Evolutionary conservation across 108 stramenopile genomes (phyloP), one percentile per base, ranked within the genome.

Genomic region (Skeletonema tropicum): DNA sequence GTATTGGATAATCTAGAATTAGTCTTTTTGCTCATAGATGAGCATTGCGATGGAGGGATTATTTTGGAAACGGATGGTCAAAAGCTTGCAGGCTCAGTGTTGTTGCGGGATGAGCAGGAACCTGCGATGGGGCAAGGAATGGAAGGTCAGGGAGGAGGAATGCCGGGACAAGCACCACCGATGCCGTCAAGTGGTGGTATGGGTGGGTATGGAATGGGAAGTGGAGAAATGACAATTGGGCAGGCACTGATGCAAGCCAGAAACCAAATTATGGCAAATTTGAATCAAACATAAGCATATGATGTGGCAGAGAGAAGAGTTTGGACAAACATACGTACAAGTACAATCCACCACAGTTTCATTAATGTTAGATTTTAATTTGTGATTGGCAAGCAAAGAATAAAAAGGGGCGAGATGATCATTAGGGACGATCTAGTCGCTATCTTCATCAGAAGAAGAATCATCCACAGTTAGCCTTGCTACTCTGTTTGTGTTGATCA

Each of bases 21-120:
- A 62, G 93, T 94, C 57, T 92, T 94, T 82, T 82, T 94, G 71
- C 72, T 94, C 35, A 92, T 94, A 82, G 93, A 94, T 62, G 93
- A 94, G 68, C 91, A 92, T 68, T 94, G 93, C 70, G 93, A 94
- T 74, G 93, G 93, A 21, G 93, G 93, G 25, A 85, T 92, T 32
- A 88, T 94, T 69, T 78, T 94, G 64, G 91, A 94, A 74, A 89
- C 88, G 17, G 91, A 94, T 81, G 87, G 87, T 68, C 67, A 73
- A 60, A 94, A 94, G 77, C 69, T 94, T 66, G 82, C 91, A 6
- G 73, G 77, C 31, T 88, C 89, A 14, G 93, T 94, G 6, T 68
- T 94, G 73, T 69, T 94, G 61, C 66, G 93, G 26, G 93, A 94
- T 57, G 92, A 89, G 8, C 55, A 42, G 35, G 75, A 73, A 32